Conservation (phyloP, 2,329 filamentous ascomycete species). For the Colletotrichum lentis region DNA sequence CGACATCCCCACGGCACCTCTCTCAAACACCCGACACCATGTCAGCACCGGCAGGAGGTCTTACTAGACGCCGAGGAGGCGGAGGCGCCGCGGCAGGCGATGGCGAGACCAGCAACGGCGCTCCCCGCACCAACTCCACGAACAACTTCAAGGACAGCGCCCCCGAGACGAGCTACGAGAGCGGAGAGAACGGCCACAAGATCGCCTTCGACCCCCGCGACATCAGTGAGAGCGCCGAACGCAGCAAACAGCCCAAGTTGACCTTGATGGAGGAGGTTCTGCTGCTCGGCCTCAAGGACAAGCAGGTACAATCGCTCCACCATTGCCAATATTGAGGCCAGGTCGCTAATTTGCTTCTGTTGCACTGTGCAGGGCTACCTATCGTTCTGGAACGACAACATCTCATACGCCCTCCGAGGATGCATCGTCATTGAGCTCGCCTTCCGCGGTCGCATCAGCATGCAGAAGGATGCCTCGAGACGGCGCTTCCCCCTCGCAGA, state of each 20-base stretch:
- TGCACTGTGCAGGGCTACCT: slow-evolving; percentile 78
- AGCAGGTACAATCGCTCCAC: slow-evolving; percentile 73
- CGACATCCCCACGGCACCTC: slow-evolving; percentile 31
- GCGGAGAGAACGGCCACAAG: slow-evolving; percentile 94
- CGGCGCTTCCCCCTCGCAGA: slow-evolving; percentile 93
- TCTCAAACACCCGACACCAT: slow-evolving; percentile 26
- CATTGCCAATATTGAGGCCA: slow-evolving; percentile 7
- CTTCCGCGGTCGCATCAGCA: slow-evolving; percentile 94
- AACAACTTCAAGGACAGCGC: slow-evolving; percentile 62
- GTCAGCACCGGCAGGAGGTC: slow-evolving; percentile 47
- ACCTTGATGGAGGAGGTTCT: slow-evolving; percentile 99
- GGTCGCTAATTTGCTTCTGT: slow-evolving; percentile 18
- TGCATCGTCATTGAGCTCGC: slow-evolving; percentile 98
- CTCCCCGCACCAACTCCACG: slow-evolving; percentile 67
- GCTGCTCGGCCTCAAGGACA: slow-evolving; percentile 95
- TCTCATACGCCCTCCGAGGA: slow-evolving; percentile 94
- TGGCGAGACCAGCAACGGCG: slow-evolving; percentile 58
- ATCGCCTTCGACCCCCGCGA: slow-evolving; percentile 97
- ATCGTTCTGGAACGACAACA: slow-evolving; percentile 99
- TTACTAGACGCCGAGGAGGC: slow-evolving; percentile 72
- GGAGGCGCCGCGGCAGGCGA: slow-evolving; percentile 70
- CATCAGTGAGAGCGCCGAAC: slow-evolving; percentile 94
- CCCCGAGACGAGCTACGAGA: slow-evolving; percentile 87
- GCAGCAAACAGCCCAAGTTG: slow-evolving; percentile 97
- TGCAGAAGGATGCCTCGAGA: slow-evolving; percentile 95